phyloP scores from a whole-genome alignment of 805 yeast species.

The Spathaspora gorwiae region DNA sequence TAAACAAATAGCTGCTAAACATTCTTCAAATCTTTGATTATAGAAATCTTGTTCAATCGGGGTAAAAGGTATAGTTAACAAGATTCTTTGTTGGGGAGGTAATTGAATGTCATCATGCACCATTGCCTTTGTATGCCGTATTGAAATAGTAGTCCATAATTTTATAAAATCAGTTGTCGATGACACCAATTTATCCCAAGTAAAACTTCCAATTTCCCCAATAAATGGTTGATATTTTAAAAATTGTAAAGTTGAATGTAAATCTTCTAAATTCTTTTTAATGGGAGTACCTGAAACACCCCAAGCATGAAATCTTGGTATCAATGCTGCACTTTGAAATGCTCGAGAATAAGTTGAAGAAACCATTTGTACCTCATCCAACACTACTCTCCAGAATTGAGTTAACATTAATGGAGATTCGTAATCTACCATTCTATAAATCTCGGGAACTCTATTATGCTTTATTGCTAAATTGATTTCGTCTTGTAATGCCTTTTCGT shows the following conservation, averaged over 20 bases:
- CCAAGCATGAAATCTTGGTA: constrained; percentile 90
- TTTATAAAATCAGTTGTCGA: constrained; percentile 25
- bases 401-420: constrained; percentile 78
- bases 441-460: constrained; percentile 22
- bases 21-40: constrained; percentile 56
- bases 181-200: constrained; percentile 35
- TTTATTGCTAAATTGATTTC: constrained; percentile 26
- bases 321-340: constrained; percentile 70
- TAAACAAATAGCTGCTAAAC: constrained; percentile 52
- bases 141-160: constrained; percentile 51
- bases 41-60: constrained; percentile 85
- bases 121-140: constrained; percentile 82
- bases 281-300: constrained; percentile 97
- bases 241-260: constrained; percentile 67
- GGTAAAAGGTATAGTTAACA: constrained; percentile 70
- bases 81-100: constrained; percentile 72
- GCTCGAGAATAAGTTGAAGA: constrained; percentile 68
- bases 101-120: constrained; percentile 71
- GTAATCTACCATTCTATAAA: constrained; percentile 40
- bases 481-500: constrained; percentile 28
- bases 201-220: constrained; percentile 31
- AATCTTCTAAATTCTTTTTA: constrained; percentile 58
- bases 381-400: constrained; percentile 83
- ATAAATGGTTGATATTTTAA: constrained; percentile 64
- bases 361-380: constrained; percentile 96